Percentiles rank a stretch among this genome's conserved stretches.
phyloP scores from a whole-genome alignment of 805 yeast genomes.

The Spathaspora arborariae region DNA sequence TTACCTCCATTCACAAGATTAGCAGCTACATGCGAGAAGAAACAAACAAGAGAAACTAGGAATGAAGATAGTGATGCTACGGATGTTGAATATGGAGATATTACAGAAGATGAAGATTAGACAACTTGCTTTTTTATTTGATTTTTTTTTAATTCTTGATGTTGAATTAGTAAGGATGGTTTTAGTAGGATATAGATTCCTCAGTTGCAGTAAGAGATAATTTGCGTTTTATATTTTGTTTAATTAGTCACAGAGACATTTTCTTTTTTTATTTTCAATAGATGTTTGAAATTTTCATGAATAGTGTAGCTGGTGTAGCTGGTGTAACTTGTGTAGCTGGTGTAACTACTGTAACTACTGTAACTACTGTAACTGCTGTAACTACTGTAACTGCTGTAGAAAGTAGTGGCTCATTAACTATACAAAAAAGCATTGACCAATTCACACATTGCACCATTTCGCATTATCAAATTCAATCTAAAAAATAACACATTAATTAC shows the following conservation, averaged over 20 bases:
- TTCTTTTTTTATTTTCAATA: neutral
- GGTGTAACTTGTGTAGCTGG: neutral
- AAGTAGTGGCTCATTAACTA: no score
- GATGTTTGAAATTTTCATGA: neutral
- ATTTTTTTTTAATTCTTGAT: neutral
- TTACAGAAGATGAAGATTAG: slow-evolving; percentile 9
- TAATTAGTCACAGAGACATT: neutral
- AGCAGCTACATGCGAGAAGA: slow-evolving; percentile 6
- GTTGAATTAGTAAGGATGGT: neutral
- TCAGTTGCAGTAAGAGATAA: neutral
- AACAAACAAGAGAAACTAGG: slow-evolving; percentile 4
- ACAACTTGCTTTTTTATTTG: neutral
- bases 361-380: no score
- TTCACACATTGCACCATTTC: no score
- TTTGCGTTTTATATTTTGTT: neutral
- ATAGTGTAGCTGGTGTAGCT: no score
- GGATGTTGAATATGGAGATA: slow-evolving; percentile 31
- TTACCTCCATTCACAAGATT: slow-evolving; percentile 31
- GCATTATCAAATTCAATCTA: no score
- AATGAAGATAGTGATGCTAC: slow-evolving; percentile 30
- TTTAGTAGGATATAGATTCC: neutral
- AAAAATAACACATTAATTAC: neutral
- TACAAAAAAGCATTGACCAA: no score
- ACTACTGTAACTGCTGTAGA: no score
- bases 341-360: no score